A percentile compares a stretch with the other conserved stretches of the same genome.
Evolutionary conservation across 495 filamentous ascomycete species (phyloP).

Genomic region (Amniculicola lignicola): DNA sequence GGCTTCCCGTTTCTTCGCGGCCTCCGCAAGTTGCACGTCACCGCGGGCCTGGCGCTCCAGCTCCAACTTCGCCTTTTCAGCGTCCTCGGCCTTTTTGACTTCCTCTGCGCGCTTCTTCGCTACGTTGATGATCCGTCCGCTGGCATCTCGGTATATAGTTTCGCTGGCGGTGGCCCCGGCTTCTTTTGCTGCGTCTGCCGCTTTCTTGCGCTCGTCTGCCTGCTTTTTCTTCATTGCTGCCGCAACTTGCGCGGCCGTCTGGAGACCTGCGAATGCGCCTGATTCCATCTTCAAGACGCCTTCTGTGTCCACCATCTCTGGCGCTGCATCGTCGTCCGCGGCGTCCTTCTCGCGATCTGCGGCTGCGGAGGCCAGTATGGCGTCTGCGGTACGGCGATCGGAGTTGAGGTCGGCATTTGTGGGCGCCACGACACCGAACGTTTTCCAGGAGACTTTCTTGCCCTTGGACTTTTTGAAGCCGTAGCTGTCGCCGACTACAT

Average conservation of each 20-base stretch:
- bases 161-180: conserved; percentile 49
- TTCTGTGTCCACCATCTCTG: conserved; percentile 42
- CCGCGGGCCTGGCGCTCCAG: conserved; percentile 68
- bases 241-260: conserved; percentile 74
- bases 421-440: conserved; percentile 55
- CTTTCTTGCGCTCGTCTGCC: conserved; percentile 49
- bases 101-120: conserved; percentile 85
- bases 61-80: conserved; percentile 61
- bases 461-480: conserved; percentile 21
- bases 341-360: conserved; percentile 56
- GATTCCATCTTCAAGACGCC: conserved; percentile 66
- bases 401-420: conserved; percentile 36
- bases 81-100: conserved; percentile 62
- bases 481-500: conserved; percentile 51
- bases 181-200: conserved; percentile 47
- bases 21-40: conserved; percentile 69
- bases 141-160: conserved; percentile 91
- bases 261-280: conserved; percentile 80
- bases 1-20: conserved; percentile 56
- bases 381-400: conserved; percentile 70
- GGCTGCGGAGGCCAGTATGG: conserved; percentile 73
- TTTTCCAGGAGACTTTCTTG: conserved; percentile 62
- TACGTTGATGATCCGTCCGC: conserved; percentile 85
- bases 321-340: conserved; percentile 43
- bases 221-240: conserved; percentile 59